Evolutionary conservation across 352 stramenopile species (phyloP), one percentile per base, ranked within the genome.

Genomic region (Pythium coloratum): DNA sequence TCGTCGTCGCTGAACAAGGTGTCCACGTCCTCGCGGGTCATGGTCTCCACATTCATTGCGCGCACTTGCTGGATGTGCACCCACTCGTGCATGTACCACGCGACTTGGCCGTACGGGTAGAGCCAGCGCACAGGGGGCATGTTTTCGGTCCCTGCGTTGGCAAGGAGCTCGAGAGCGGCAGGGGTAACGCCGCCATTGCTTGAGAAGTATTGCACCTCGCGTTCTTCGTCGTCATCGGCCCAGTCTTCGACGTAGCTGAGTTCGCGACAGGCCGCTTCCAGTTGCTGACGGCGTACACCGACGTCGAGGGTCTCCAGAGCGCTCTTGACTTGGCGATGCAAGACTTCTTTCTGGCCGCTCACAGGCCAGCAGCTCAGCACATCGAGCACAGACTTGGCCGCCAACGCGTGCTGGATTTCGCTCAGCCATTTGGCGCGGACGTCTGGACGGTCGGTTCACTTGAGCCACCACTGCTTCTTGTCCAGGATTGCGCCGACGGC

Each of bases 331-430:
- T 50, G 44, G 44, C 10, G 6, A 5, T 16, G 16, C 26, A 28
- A 20, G 16, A 50, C 44, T 3, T 8, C 8, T 26, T 6, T 50
- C 44, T 50, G 6, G 18, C 44, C 44, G 9, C 16, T 50, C 44
- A 28, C 20, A 10, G 59, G 59, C 59, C 59, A 66, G 6, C 2
- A 16, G 12, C 7, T 36, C 3, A 59, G 6, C 6, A 51, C 30
- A 14, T 66, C 47, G 26, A 26, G 6, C n/a, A 59, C 8, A 26
- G 70, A 59, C 44, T 14, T 13, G 26, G 26, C 32, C 9, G 58
- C 59, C 9, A 72, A 16, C 20, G 55, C 13, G 10, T 55, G 50
- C 12, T 61, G 30, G 30, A 72, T 28, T 42, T 67, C 66, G 2
- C 8, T 3, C 6, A 71, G n/a, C 14, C 54, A 54, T 2, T 42